Evolutionary conservation across 176 grass and related monocot genomes (phyloP).

Genomic region (Carex scoparia): DNA sequence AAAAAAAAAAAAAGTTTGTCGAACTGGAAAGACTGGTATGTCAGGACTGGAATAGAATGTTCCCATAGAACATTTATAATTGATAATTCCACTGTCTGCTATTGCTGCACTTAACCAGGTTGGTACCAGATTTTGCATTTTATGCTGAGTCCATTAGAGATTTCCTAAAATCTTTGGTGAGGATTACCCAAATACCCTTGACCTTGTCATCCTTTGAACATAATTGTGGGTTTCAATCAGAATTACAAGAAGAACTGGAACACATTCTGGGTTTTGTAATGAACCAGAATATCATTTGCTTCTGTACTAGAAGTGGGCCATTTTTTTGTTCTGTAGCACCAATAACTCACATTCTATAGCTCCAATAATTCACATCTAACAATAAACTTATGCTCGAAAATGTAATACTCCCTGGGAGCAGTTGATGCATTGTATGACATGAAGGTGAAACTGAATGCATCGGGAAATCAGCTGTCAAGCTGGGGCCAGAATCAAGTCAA

Average conservation of each 20-base stretch:
- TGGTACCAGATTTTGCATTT: not conserved
- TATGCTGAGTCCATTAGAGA: not conserved
- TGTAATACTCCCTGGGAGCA: conserved; percentile 11
- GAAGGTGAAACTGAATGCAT: conserved; percentile 43
- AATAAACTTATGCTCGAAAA: not conserved
- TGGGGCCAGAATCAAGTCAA: conserved; percentile 64
- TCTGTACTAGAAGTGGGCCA: not conserved
- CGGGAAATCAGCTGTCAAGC: conserved; percentile 22
- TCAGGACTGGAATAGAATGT: not conserved
- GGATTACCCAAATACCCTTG: not conserved
- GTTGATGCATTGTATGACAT: conserved; percentile 44
- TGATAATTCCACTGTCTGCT: not conserved
- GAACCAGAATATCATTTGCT: not conserved
- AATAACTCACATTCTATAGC: not conserved
- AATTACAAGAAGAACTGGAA: not conserved
- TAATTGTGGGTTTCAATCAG: not conserved
- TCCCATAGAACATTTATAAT: not conserved
- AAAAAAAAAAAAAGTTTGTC: not conserved
- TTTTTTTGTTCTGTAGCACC: not conserved
- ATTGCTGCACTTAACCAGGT: not conserved
- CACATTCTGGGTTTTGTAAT: not conserved
- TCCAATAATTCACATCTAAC: not conserved
- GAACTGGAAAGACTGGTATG: not conserved
- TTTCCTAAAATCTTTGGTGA: not conserved
- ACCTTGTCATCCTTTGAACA: not conserved